Base-by-base conservation (phyloP, 176 grass and related monocot species). In the Elymus sibiricus region DNA sequence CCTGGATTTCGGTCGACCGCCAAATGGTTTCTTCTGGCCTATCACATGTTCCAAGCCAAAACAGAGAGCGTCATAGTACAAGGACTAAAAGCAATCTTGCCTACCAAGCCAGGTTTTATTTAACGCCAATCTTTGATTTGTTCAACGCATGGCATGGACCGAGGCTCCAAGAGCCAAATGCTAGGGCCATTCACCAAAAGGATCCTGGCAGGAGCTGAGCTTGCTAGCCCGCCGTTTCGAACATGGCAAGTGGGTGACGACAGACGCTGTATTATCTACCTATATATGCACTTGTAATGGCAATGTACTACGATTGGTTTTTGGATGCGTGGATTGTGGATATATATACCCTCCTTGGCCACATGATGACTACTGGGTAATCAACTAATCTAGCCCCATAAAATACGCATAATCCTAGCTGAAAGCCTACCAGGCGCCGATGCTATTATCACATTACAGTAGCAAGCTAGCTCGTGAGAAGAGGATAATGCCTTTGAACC, bases 21-120 rank as follows among this genome's bases (percentile, higher is more conserved):
- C 89, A 90, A 74, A 87, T 87, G 89, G 80, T 38, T 79, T 66
- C 37, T 46, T 51, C 42, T 17, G 67, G 40, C 19, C 60, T 24
- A 17, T 83, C 26, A 72, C 51, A 56, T 66, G 83, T 74, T 79
- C 22, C 59, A 49, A 39, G 44, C 58, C 24, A 87, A 90, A 28
- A 65, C 42, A 44, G 7, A 27, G n/a, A 79, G 58, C 89, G 56
- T 80, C 85, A 70, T 76, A n/a, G n/a, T n/a, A 3, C 67, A 80
- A 75, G 59, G 28, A 66, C 58, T 76, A 75, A 47, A 87, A 84
- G 59, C 79, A 90, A 67, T 80, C 80, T 83, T 84, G 76, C 76
- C 75, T 87, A 87, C 37, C 21, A 87, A 90, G 60, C 89, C 85
- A 79, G 24, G 43, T 25, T 84, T 64, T 80, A 76, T 55, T 87